Base-by-base conservation (phyloP, 2,329 filamentous ascomycete genomes). In the Akanthomyces muscarius region DNA sequence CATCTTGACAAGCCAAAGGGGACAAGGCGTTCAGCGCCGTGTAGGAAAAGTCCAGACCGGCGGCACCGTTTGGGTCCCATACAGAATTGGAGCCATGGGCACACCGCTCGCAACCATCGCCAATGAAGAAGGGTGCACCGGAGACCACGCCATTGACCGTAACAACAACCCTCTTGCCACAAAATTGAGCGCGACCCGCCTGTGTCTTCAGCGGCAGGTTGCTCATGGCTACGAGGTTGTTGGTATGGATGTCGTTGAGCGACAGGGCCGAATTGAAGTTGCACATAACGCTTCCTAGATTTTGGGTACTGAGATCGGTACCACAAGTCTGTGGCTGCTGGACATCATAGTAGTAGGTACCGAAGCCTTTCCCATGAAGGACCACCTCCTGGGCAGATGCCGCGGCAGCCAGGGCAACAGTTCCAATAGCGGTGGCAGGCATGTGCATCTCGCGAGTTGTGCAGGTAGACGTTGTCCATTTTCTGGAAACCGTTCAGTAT, bases 321-420 rank as follows among this genome's bases (percentile, higher is more conserved):
- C 36, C 33, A 41, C 64, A 65, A 14, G 54, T 45, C 28, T 57
- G 23, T 1, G 36, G 30, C 23, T 64, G 44, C 48, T 57, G 48
- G n/a, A 65, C 16, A 42, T 65, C 64, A 25, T 63, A 65, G 28
- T 65, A 65, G 55, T 64, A 63, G 21, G 64, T 65, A 30, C 64
- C 64, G 45, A 62, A 64, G 13, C 64, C 64, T 6, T 45, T 59
- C 23, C 64, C 63, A 30, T 52, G 64, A 55, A 51, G 42, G 44
- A 63, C 28, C 14, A 65, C 51, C n/a, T 45, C 28, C 41, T 63
- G 55, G n/a, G 61, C 48, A 51, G 23, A 51, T 30, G 25, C 48
- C 28, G 14, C 18, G 23, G 21, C 45, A 13, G 45, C 45, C 14
- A 48, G 45, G 25, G 45, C n/a, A 10, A 11, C 45, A 48, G 45